A percentile compares a stretch with the other conserved stretches of the same genome.
Evolutionary conservation across 2,329 filamentous ascomycete genomes (phyloP).

Genomic region (Beauveria sp.): DNA sequence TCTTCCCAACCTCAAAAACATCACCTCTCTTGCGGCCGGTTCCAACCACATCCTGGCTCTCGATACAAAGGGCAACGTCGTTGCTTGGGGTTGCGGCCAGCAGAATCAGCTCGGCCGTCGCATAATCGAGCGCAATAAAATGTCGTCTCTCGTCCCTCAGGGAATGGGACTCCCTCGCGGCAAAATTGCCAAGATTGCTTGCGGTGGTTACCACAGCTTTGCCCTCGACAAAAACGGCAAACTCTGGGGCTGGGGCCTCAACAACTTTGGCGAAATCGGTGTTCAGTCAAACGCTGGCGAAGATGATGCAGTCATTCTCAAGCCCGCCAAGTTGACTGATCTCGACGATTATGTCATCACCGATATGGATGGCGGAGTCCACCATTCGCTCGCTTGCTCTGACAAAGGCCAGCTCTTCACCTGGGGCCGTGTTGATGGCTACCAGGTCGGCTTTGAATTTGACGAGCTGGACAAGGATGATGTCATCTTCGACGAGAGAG

Average conservation of each 20-base stretch:
- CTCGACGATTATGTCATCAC: conserved; percentile 58
- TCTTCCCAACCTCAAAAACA: conserved; percentile 57
- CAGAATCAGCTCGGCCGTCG: conserved; percentile 57
- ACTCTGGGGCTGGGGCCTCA: conserved; percentile 78
- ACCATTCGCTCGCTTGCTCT: conserved; percentile 65
- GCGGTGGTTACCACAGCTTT: conserved; percentile 76
- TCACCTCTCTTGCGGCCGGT: conserved; percentile 56
- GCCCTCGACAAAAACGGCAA: conserved; percentile 63
- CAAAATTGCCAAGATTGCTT: conserved; percentile 45
- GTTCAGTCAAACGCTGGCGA: conserved; percentile 48
- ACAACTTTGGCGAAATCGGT: conserved; percentile 77
- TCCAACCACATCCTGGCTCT: conserved; percentile 66
- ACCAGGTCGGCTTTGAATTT: conserved; percentile 49
- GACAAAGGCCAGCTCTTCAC: conserved; percentile 48
- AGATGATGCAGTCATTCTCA: conserved; percentile 60
- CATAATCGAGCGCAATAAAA: conserved; percentile 54
- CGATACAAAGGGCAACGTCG: conserved; percentile 56
- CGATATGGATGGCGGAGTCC: conserved; percentile 61
- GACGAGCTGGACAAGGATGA: conserved; percentile 41
- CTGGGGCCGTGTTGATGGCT: conserved; percentile 51
- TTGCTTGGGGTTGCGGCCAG: conserved; percentile 65
- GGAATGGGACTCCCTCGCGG: conserved; percentile 50
- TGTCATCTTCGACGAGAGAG: conserved; percentile 55
- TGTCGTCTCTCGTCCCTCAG: conserved; percentile 54
- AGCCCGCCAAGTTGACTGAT: conserved; percentile 58